These are phyloP conservation scores for Bipolaris gigantea DNA, from an alignment of 2,329 filamentous ascomycete species.

Conservation along the genomic window DNA sequence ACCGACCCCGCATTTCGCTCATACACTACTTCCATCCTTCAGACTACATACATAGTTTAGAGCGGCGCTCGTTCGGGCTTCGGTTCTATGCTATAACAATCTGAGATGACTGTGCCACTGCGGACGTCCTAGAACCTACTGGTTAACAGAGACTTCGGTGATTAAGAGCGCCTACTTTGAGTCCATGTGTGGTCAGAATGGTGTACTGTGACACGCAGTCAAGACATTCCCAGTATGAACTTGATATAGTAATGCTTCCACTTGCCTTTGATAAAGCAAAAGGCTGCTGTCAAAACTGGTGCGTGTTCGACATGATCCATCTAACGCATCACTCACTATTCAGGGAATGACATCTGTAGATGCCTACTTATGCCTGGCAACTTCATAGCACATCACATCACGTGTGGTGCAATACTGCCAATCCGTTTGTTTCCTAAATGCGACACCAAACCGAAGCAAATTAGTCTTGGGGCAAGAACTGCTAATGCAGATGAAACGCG, in stretches of 20 bases:
- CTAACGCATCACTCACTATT: neutral
- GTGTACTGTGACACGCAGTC: neutral
- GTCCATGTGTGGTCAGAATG: neutral
- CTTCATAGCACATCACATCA: too few species aligned
- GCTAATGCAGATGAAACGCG: too few species aligned
- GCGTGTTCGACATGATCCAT: neutral
- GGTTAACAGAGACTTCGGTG: neutral
- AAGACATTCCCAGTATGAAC: neutral
- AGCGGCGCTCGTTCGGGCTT: neutral
- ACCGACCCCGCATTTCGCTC: too few species aligned
- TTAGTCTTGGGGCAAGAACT: too few species aligned
- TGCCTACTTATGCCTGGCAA: too few species aligned
- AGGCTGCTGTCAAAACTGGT: neutral
- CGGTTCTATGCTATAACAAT: neutral
- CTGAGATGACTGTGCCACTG: neutral
- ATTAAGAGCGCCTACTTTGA: neutral
- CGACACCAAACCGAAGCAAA: too few species aligned
- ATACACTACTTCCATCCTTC: neutral
- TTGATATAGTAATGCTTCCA: neutral
- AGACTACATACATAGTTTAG: neutral
- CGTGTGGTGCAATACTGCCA: too few species aligned
- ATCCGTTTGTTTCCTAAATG: too few species aligned
- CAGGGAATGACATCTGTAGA: neutral
- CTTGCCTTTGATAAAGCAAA: neutral
- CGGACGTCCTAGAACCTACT: neutral